Evolutionary conservation across 805 yeast species (phyloP), one percentile per base, ranked within the genome.

Genomic region (Wickerhamomyces tratensis): DNA sequence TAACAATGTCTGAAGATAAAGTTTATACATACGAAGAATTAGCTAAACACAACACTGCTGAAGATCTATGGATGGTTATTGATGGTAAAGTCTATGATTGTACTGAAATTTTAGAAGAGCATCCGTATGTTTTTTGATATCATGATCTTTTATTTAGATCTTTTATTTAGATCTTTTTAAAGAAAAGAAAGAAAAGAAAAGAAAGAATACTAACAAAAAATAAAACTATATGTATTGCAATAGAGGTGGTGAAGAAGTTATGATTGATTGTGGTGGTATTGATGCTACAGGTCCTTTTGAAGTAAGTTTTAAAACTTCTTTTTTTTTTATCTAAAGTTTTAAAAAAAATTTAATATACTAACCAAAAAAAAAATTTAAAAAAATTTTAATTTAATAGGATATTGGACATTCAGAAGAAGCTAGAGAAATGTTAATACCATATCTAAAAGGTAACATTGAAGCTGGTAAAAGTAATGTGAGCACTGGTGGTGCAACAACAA

Each of bases 361-460:
- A n/a, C n/a, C n/a, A n/a, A n/a, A n/a, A n/a, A n/a, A n/a, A n/a
- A n/a, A n/a, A n/a, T n/a, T n/a, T n/a, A n/a, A n/a, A 15, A 76
- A 73, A 48, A 51, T 35, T 36, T 40, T 39, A 37, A 44, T 45
- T 14, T 30, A 11, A 2, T 73, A 43, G 79, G 96, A 87, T 58
- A 89, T 93, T 59, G 99, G 99, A 33, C 99, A 93, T 67, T 87
- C 98, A 33, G 97, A 89, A 49, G 96, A 89, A 52, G 98, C 99
- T 36, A 79, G 80, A 53, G 93, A 82, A 54, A 71, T 82, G 52
- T 69, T 93, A 55, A 71, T 66, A 38, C 77, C 74, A 36, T 67
- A 87, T 58, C 69, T 74, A 51, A 74, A 93, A 45, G 98, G 98
- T 50, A 80, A 74, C 41, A 71, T 91, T 41, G 89, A 47, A 36